A percentile compares a stretch with the other conserved stretches of the same genome.
phyloP scores from a whole-genome alignment of 441 rosid genomes.

The Raphanus hybrid region DNA sequence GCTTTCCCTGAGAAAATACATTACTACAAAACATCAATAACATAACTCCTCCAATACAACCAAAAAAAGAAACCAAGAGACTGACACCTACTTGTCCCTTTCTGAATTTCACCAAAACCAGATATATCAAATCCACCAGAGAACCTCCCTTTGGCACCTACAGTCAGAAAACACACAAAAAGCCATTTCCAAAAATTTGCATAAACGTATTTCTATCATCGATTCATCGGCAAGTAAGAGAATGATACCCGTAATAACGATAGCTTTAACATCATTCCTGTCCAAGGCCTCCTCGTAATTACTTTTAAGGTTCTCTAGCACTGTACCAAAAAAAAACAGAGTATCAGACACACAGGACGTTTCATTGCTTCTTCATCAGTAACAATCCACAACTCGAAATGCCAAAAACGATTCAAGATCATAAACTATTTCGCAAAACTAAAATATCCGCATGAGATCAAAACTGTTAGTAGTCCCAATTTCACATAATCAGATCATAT shows the following conservation, averaged over 20 bases:
- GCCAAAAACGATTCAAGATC: neutral
- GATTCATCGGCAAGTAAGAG: neutral
- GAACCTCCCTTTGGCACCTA: conserved; percentile 68
- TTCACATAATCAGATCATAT: conserved; percentile 32
- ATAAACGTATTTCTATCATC: no score
- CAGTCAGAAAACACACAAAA: conserved; percentile 21
- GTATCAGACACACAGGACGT: no score
- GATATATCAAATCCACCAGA: conserved; percentile 89
- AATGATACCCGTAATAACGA: conserved; percentile 71
- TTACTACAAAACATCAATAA: conserved; percentile 13
- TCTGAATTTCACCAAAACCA: conserved; percentile 66
- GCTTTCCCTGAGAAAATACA: conserved; percentile 52
- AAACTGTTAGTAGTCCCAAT: neutral
- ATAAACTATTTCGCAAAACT: neutral
- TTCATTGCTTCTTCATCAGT: no score
- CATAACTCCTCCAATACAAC: conserved; percentile 11
- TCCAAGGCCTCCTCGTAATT: conserved; percentile 74
- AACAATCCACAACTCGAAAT: neutral
- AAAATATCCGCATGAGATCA: neutral
- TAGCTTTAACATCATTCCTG: conserved; percentile 92
- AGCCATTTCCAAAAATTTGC: neutral
- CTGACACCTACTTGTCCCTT: conserved; percentile 67
- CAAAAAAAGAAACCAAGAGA: no score
- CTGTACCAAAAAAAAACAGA: conserved; percentile 47
- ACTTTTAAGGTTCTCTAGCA: conserved; percentile 75